A percentile compares a stretch with the other conserved stretches of the same genome.
Conservation (phyloP, 2,329 filamentous ascomycete species). For the Claviceps fusiformis region DNA sequence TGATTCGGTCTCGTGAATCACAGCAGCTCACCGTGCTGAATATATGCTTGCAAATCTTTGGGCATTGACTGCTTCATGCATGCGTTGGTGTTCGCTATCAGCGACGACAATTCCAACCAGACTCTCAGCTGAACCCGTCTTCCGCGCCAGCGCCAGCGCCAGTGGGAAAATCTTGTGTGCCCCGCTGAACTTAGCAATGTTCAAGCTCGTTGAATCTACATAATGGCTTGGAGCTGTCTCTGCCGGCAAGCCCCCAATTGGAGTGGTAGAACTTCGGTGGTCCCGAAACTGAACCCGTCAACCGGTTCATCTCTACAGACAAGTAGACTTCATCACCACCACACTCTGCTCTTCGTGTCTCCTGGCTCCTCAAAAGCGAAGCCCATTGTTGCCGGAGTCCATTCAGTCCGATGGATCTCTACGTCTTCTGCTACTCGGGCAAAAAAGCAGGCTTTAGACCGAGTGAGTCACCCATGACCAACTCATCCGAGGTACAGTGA, state of each 20-base stretch:
- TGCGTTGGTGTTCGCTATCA: background rate
- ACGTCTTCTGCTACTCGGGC: slow-evolving; percentile 16
- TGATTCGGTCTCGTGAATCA: background rate
- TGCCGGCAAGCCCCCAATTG: slow-evolving; percentile 25
- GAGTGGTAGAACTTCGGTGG: slow-evolving; percentile 9
- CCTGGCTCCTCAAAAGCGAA: background rate
- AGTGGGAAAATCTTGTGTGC: background rate
- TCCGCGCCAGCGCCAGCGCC: background rate
- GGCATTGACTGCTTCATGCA: background rate
- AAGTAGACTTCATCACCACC: slow-evolving; percentile 3
- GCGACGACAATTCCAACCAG: background rate
- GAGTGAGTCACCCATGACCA: slow-evolving; percentile 11
- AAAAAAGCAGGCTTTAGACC: slow-evolving; percentile 19
- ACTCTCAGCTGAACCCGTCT: background rate
- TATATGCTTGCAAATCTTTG: background rate
- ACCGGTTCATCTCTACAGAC: background rate
- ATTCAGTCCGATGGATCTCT: slow-evolving; percentile 15
- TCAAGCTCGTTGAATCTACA: slow-evolving; percentile 9
- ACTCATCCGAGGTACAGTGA: background rate
- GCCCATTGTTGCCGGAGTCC: background rate
- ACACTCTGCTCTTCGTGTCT: background rate
- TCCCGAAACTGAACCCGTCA: slow-evolving; percentile 1
- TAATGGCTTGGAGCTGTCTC: slow-evolving; percentile 27
- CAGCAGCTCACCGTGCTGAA: background rate
- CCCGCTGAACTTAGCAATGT: background rate